Conservation (phyloP, 257 asterid genomes). For the Avicennia marina region DNA sequence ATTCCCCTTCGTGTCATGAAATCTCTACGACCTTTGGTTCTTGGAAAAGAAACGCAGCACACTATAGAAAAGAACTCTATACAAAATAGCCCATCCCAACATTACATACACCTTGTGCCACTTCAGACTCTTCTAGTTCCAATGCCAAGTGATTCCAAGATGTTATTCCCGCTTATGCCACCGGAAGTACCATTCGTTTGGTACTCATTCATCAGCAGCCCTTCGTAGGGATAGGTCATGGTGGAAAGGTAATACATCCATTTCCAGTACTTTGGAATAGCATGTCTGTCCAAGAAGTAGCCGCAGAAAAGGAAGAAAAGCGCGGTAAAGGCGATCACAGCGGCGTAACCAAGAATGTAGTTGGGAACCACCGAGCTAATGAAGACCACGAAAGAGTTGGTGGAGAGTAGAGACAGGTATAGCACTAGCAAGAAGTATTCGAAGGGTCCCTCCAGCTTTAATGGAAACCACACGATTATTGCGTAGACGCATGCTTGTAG, state of each 20-base stretch:
- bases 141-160: constrained; percentile 47
- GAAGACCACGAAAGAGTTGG: constrained; percentile 80
- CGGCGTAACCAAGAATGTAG: constrained; percentile 83
- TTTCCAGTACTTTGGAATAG: constrained; percentile 65
- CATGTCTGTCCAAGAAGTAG: constrained; percentile 47
- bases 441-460: constrained; percentile 45
- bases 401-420: constrained; percentile 61
- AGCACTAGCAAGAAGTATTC: constrained; percentile 57
- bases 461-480: constrained; percentile 65
- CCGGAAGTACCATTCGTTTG: constrained; percentile 42
- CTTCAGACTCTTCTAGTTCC: constrained; percentile 33
- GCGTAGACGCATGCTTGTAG: constrained; percentile 71
- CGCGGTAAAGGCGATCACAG: constrained; percentile 86
- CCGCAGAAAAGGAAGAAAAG: constrained; percentile 81
- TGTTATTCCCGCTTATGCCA: constrained; percentile 32
- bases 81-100: constrained; percentile 71
- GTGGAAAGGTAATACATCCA: constrained; percentile 85
- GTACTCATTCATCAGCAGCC: constrained; percentile 68
- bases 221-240: constrained; percentile 85
- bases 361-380: constrained; percentile 81
- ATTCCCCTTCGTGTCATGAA: too few species aligned
- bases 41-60: constrained; percentile 76
- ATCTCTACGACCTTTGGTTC: constrained; percentile 63
- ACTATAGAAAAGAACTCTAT: constrained; percentile 61
- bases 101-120: constrained; percentile 59